A percentile compares a stretch with the other conserved stretches of the same genome.
These are phyloP conservation scores for Pyrenophora seminiperda DNA, from an alignment of 2,329 filamentous ascomycete species.

Conservation along the genomic window DNA sequence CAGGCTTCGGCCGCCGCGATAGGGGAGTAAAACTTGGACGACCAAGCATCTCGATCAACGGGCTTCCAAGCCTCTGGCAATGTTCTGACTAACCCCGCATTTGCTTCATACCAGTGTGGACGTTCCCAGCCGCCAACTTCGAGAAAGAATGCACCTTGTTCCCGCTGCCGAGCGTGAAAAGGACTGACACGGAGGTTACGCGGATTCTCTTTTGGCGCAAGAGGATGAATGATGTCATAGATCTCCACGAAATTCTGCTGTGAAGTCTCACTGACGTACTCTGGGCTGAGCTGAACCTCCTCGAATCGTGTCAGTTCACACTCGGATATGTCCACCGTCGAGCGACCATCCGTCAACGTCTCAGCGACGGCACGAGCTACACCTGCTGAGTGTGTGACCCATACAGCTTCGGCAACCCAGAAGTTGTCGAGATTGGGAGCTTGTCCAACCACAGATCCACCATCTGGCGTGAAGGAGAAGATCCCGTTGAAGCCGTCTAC, in stretches of 20 bases:
- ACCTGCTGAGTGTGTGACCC: constrained; percentile 69
- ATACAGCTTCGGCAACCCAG: constrained; percentile 68
- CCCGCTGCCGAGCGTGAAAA: constrained; percentile 60
- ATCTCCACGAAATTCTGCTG: constrained; percentile 67
- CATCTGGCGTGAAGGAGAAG: constrained; percentile 70
- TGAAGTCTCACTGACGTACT: constrained; percentile 64
- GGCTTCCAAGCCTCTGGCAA: constrained; percentile 62
- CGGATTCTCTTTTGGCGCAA: constrained; percentile 62
- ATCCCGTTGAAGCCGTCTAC: constrained; percentile 68
- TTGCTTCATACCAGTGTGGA: constrained; percentile 66
- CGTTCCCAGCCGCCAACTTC: constrained; percentile 67
- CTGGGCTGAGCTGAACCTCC: constrained; percentile 61
- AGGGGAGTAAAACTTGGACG: constrained; percentile 61
- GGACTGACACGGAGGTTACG: constrained; percentile 64
- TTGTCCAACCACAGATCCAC: constrained; percentile 64
- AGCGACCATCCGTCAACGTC: constrained; percentile 61
- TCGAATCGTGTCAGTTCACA: constrained; percentile 67
- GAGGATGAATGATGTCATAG: constrained; percentile 67
- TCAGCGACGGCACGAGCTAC: constrained; percentile 66
- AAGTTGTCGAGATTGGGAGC: constrained; percentile 65
- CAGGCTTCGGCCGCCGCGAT: constrained; percentile 66
- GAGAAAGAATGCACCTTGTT: constrained; percentile 64
- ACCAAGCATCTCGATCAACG: constrained; percentile 63
- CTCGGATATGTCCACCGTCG: constrained; percentile 62
- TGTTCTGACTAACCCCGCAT: constrained; percentile 57